These are phyloP conservation scores for Patellifolia procumbens DNA, from an alignment of 179 eudicot species.

Conservation along the genomic window DNA sequence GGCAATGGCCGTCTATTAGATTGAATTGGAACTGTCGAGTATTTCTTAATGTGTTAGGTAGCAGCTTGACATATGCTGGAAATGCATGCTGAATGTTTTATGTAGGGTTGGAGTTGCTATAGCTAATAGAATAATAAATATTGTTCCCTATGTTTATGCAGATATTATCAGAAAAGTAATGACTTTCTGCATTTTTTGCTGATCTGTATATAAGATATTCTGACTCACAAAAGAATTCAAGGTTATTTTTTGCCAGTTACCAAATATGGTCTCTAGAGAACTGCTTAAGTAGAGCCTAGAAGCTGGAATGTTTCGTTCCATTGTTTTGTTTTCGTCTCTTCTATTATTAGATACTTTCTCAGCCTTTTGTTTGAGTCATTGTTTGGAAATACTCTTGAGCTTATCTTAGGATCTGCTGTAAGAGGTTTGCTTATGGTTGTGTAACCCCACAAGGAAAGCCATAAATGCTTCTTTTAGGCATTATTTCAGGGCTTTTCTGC, in stretches of 20 bases:
- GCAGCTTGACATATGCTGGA: not conserved
- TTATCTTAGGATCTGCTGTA: slow-evolving; percentile 4
- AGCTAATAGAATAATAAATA: too few relatives aligned
- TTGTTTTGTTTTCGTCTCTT: not conserved
- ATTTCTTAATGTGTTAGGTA: not conserved
- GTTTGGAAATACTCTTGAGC: not conserved
- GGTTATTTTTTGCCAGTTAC: not conserved
- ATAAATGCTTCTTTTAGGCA: not conserved
- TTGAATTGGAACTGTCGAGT: not conserved
- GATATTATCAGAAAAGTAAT: not conserved
- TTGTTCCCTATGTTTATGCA: not conserved
- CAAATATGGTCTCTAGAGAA: not conserved
- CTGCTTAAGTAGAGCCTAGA: not conserved
- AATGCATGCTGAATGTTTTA: not conserved
- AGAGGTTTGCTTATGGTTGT: not conserved
- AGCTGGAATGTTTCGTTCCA: not conserved
- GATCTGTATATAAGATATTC: too few relatives aligned
- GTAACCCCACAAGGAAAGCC: not conserved
- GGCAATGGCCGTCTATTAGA: not conserved
- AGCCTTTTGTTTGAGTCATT: not conserved
- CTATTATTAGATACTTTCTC: not conserved
- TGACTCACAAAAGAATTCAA: too few relatives aligned
- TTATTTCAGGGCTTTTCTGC: not conserved
- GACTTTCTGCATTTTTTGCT: not conserved
- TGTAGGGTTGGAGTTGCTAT: too few relatives aligned